Evolutionary conservation across 2,329 filamentous ascomycete species (phyloP).

Genomic region (Verticillium dahliae): DNA sequence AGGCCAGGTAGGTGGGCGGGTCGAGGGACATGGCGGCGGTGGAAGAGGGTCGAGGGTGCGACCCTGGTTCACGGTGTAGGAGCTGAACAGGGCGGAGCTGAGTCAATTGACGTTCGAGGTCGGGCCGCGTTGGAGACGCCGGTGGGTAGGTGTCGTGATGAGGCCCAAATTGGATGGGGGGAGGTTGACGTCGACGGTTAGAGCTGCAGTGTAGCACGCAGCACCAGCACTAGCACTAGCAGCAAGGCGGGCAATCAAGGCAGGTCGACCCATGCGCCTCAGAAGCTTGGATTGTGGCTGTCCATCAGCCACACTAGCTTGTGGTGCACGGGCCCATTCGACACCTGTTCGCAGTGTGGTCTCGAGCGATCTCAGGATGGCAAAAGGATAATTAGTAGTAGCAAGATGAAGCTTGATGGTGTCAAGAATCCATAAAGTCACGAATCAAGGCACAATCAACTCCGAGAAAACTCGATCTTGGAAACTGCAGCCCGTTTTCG

Average conservation of each 20-base stretch:
- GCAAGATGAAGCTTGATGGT: no score
- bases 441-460: no score
- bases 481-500: no score
- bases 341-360: no score
- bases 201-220: background rate
- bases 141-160: constrained; percentile 3
- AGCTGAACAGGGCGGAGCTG: background rate
- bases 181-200: constrained; percentile 1
- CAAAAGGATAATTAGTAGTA: no score
- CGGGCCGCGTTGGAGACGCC: constrained; percentile 3
- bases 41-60: background rate
- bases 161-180: constrained; percentile 7
- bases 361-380: no score
- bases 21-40: constrained; percentile 71
- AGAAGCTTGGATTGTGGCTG: background rate
- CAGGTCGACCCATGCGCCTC: background rate
- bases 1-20: constrained; percentile 76
- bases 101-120: constrained; percentile 1
- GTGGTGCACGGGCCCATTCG: background rate
- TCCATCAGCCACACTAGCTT: background rate
- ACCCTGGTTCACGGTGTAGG: background rate
- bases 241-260: background rate
- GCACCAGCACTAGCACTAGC: background rate
- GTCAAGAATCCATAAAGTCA: no score
- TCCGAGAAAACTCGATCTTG: no score